A percentile compares a stretch with the other conserved stretches of the same genome.
Conservation (phyloP, 169 alveolate genomes). For the Plasmodium gaboni region DNA sequence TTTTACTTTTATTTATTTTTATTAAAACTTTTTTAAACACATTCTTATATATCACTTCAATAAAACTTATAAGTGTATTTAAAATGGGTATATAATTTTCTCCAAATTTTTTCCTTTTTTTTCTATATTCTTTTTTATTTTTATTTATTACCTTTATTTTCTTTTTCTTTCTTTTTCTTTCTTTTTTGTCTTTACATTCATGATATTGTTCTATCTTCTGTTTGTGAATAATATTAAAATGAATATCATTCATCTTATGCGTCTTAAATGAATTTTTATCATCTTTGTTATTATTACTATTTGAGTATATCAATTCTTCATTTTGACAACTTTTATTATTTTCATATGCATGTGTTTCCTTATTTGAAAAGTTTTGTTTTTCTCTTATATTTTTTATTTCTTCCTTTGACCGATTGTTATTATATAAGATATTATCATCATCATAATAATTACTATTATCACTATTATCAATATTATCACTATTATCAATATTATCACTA, state of each 20-base stretch:
- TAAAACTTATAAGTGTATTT: conserved; percentile 24
- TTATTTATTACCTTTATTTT: background rate
- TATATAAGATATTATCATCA: no score
- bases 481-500: no score
- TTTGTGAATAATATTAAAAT: conserved; percentile 23
- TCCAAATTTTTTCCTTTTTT: conserved; percentile 1
- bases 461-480: no score
- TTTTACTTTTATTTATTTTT: conserved; percentile 55
- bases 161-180: background rate
- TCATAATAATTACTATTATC: no score
- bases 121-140: conserved; percentile 5
- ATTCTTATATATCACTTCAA: conserved; percentile 52
- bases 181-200: background rate
- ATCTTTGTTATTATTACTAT: background rate
- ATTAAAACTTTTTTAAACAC: conserved; percentile 58
- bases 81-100: conserved; percentile 11
- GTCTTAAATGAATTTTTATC: background rate
- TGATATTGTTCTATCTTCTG: conserved; percentile 9
- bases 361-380: no score
- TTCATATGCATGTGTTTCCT: no score
- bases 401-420: no score
- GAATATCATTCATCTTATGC: background rate
- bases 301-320: no score
- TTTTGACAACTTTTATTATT: no score
- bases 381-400: no score